Conservation (phyloP, 2,329 filamentous ascomycete species). For the Phialophora verrucosa region DNA sequence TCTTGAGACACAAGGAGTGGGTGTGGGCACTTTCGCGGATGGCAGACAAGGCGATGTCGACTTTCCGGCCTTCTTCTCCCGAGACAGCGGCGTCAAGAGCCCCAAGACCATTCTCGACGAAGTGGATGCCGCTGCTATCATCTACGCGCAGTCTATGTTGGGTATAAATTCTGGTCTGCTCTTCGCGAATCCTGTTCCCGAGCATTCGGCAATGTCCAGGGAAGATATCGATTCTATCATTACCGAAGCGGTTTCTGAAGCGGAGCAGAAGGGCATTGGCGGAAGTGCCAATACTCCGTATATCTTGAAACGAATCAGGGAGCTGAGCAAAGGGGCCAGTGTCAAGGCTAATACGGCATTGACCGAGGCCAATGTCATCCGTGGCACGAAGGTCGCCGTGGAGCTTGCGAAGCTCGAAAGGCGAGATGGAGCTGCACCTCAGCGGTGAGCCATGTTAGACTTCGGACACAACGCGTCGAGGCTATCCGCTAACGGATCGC, state of each 20-base stretch:
- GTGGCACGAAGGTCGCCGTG: conserved; percentile 69
- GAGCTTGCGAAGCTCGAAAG: conserved; percentile 63
- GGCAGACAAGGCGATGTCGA: conserved; percentile 71
- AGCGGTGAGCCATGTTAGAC: conserved; percentile 36
- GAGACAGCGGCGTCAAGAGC: conserved; percentile 82
- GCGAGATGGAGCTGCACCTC: conserved; percentile 29
- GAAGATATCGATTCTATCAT: conserved; percentile 73
- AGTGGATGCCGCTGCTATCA: conserved; percentile 84
- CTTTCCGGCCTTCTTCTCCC: conserved; percentile 90
- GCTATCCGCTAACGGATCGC: conserved; percentile 20
- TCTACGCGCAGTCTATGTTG: conserved; percentile 76
- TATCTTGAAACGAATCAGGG: conserved; percentile 76
- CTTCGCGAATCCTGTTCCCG: conserved; percentile 87
- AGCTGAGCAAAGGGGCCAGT: conserved; percentile 74
- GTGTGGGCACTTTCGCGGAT: conserved; percentile 88
- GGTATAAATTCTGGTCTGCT: conserved; percentile 78
- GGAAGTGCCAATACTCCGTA: conserved; percentile 86
- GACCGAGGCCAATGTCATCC: conserved; percentile 69
- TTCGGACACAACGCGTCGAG: conserved; percentile 3
- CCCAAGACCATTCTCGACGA: conserved; percentile 77
- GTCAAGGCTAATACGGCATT: conserved; percentile 75
- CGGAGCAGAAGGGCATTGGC: conserved; percentile 66
- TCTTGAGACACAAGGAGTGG: conserved; percentile 72
- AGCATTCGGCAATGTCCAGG: conserved; percentile 71
- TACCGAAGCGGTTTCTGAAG: conserved; percentile 69